Evolutionary conservation across 139 green algal species (phyloP).

Genomic region (Picochlorum sp.): DNA sequence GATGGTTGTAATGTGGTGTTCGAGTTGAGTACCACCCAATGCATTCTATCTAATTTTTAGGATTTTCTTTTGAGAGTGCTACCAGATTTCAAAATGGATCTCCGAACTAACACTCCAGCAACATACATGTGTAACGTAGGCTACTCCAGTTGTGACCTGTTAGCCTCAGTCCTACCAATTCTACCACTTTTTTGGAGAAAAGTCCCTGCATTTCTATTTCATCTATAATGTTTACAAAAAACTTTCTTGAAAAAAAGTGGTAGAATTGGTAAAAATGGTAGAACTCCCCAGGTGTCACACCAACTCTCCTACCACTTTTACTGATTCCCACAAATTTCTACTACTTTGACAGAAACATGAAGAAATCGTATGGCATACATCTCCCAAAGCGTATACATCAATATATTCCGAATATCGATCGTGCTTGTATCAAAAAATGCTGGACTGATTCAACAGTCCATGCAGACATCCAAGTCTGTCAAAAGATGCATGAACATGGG

Average conservation of each 20-base stretch:
- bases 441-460: not conserved
- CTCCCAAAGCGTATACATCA: not conserved
- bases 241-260: conserved; percentile 2
- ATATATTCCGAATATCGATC: not conserved
- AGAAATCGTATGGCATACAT: not conserved
- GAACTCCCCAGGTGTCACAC: not conserved
- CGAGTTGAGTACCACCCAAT: conserved; percentile 6
- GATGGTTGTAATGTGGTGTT: conserved; percentile 3
- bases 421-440: conserved; percentile 3
- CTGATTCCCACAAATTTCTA: not conserved
- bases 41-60: not conserved
- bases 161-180: not conserved
- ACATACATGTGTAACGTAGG: not conserved
- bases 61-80: conserved; percentile 4
- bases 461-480: conserved; percentile 1
- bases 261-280: conserved; percentile 4
- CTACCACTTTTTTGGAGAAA: conserved; percentile 2
- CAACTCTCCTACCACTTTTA: conserved; percentile 4
- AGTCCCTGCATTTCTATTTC: not conserved
- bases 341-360: conserved; percentile 1
- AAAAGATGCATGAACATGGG: conserved; percentile 3
- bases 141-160: not conserved
- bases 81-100: not conserved
- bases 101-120: not conserved
- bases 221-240: not conserved